Percentiles rank a stretch among this genome's conserved stretches.
phyloP scores from a whole-genome alignment of 768 basidiomycete genomes.

The Hortiboletus campestris region DNA sequence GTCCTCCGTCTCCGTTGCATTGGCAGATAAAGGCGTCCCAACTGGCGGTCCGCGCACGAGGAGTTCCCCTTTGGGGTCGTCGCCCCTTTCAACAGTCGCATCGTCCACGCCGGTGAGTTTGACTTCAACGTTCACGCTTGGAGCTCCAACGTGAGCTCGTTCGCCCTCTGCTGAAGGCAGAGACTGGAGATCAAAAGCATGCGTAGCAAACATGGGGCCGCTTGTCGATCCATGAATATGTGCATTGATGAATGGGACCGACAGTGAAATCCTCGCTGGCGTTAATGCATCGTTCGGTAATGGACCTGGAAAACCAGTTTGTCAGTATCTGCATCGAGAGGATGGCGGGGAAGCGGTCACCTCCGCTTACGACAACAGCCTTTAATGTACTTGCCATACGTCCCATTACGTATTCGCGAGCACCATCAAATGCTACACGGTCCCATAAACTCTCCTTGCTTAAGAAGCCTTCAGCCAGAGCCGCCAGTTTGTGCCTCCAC shows the following conservation, averaged over 20 bases:
- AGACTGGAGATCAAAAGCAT: slow-evolving; percentile 83
- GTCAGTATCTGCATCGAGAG: neutral
- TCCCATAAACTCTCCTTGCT: slow-evolving; percentile 86
- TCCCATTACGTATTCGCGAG: slow-evolving; percentile 59
- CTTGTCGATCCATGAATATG: slow-evolving; percentile 61
- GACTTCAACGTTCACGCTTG: slow-evolving; percentile 81
- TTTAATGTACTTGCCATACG: slow-evolving; percentile 61
- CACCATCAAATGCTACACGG: slow-evolving; percentile 66
- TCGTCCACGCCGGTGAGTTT: slow-evolving; percentile 75
- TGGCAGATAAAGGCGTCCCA: slow-evolving; percentile 43
- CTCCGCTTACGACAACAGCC: slow-evolving; percentile 69
- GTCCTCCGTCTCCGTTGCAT: slow-evolving; percentile 37
- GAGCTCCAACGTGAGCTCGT: slow-evolving; percentile 65
- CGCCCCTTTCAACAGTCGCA: slow-evolving; percentile 57
- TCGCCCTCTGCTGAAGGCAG: slow-evolving; percentile 43
- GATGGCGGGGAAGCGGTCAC: slow-evolving; percentile 39
- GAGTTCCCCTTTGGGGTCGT: slow-evolving; percentile 62
- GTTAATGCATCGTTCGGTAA: slow-evolving; percentile 51
- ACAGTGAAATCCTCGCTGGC: slow-evolving; percentile 70
- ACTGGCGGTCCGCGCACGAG: slow-evolving; percentile 73
- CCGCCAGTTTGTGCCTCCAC: slow-evolving; percentile 74
- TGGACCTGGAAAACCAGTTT: slow-evolving; percentile 37
- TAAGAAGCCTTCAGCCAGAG: slow-evolving; percentile 68
- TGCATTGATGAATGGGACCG: slow-evolving; percentile 69
- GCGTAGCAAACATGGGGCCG: slow-evolving; percentile 79